A percentile compares a stretch with the other conserved stretches of the same genome.
Evolutionary conservation across 1,139 yeast species (phyloP).

Genomic region (Wickerhamomyces sp.): DNA sequence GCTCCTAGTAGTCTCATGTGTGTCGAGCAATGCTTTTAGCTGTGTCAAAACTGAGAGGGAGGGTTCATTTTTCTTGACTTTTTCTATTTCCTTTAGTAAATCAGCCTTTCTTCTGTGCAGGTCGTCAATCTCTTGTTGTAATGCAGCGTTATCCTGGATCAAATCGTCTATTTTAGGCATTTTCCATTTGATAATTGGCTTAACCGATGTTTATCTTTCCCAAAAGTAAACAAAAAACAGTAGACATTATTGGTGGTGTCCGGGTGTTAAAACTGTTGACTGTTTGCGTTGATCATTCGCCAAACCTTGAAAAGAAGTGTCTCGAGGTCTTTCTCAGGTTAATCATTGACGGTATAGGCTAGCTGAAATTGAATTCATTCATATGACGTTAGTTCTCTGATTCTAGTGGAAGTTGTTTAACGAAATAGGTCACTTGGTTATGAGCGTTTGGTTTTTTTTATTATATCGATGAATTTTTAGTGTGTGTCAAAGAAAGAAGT

Average conservation of each 20-base stretch:
- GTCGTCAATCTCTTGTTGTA: constrained; percentile 20
- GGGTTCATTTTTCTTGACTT: constrained; percentile 14
- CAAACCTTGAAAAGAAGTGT: too few relatives aligned
- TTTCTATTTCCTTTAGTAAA: constrained; percentile 22
- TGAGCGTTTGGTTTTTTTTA: too few relatives aligned
- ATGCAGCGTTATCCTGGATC: constrained; percentile 19
- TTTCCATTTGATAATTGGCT: neutral
- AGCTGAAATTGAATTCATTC: too few relatives aligned
- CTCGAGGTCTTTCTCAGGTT: too few relatives aligned
- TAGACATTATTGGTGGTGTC: constrained; percentile 5
- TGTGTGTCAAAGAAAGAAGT: too few relatives aligned
- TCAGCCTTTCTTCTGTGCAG: constrained; percentile 17
- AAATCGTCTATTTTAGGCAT: constrained; percentile 9
- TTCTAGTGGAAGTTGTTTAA: too few relatives aligned
- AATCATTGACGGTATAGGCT: too few relatives aligned
- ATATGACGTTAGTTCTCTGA: too few relatives aligned
- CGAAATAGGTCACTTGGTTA: too few relatives aligned
- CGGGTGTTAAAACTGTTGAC: too few relatives aligned
- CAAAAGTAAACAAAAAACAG: neutral
- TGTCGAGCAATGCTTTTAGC: constrained; percentile 8
- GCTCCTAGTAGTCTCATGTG: neutral
- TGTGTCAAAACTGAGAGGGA: constrained; percentile 10
- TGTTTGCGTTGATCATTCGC: too few relatives aligned
- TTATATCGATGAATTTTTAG: too few relatives aligned
- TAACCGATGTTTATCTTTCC: neutral